Conservation (phyloP, 2,329 filamentous ascomycete species). For the Fusarium nisikadoi region DNA sequence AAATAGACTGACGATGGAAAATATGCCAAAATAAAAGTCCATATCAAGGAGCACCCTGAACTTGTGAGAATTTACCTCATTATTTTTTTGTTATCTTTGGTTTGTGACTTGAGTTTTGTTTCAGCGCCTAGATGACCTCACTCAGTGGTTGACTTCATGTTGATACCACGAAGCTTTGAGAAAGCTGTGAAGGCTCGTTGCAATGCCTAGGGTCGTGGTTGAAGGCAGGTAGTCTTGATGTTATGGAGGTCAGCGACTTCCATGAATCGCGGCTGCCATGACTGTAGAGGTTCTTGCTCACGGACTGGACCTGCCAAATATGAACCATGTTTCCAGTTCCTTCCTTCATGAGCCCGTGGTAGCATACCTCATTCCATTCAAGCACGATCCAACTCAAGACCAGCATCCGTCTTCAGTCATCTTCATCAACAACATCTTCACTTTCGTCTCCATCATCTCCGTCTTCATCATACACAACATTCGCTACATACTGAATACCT, state of each 20-base stretch:
- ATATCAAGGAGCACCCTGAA: not conserved
- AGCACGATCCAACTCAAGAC: no score
- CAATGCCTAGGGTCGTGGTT: no score
- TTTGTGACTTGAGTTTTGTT: not conserved
- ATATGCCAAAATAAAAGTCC: not conserved
- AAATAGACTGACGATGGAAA: not conserved
- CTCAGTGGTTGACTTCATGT: no score
- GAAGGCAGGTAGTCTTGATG: no score
- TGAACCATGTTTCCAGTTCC: not conserved
- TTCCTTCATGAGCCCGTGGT: not conserved
- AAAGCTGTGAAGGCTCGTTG: no score
- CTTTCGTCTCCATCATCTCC: no score
- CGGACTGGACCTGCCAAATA: not conserved
- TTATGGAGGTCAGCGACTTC: no score
- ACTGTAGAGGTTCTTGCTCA: not conserved
- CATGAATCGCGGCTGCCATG: no score
- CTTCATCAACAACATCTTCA: not conserved
- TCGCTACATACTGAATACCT: not conserved
- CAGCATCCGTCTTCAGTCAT: not conserved
- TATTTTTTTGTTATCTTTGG: not conserved
- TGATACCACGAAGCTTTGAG: no score
- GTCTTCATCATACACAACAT: not conserved
- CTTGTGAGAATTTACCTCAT: not conserved
- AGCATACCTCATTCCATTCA: no score
- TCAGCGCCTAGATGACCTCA: fast-evolving